A percentile compares a stretch with the other conserved stretches of the same genome.
phyloP scores from a whole-genome alignment of 768 basidiomycete genomes.

The Tremella mesenterica region DNA sequence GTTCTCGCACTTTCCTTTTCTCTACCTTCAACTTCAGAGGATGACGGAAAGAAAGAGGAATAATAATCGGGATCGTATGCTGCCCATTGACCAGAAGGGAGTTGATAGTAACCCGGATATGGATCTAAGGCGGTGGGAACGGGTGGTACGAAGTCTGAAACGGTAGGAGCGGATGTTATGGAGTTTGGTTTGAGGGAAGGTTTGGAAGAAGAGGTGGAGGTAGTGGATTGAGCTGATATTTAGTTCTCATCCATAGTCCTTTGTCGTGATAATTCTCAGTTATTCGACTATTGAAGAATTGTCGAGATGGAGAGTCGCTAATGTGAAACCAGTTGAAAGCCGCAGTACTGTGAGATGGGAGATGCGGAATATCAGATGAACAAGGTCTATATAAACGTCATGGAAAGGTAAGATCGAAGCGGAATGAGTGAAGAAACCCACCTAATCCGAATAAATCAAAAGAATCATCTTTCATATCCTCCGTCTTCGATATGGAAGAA shows the following conservation, averaged over 20 bases:
- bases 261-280: no score
- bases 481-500: slow-evolving; percentile 25
- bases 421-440: slow-evolving; percentile 13
- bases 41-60: slow-evolving; percentile 30
- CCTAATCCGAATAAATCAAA: slow-evolving; percentile 41
- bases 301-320: background rate
- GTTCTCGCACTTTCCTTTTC: slow-evolving; percentile 1
- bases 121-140: slow-evolving; percentile 30
- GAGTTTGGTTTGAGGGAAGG: slow-evolving; percentile 12
- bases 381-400: no score
- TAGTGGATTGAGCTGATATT: background rate
- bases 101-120: slow-evolving; percentile 43
- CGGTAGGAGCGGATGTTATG: slow-evolving; percentile 37
- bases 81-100: slow-evolving; percentile 36
- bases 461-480: slow-evolving; percentile 12
- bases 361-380: no score
- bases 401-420: no score
- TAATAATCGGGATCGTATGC: slow-evolving; percentile 41
- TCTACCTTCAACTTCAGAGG: background rate
- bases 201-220: slow-evolving; percentile 4
- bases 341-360: no score
- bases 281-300: no score
- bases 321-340: background rate
- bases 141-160: slow-evolving; percentile 37
- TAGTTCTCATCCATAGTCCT: no score